Evolutionary conservation across 352 stramenopile genomes (phyloP).

Genomic region (Phytophthora hybrid): DNA sequence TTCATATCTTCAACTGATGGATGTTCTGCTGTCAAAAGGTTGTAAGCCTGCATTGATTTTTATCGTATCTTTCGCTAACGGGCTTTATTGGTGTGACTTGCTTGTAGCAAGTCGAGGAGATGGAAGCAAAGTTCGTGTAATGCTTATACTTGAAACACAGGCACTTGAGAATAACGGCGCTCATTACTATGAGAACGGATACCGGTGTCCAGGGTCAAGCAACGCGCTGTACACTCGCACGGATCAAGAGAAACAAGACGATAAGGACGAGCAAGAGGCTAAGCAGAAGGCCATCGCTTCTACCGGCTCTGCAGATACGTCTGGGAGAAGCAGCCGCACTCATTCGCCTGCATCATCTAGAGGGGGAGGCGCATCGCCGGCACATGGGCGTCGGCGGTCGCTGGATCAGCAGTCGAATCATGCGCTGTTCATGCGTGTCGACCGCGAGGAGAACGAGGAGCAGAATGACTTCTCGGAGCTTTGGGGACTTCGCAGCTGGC

Average conservation of each 20-base stretch:
- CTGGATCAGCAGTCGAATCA: constrained; percentile 40
- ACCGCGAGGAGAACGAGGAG: constrained; percentile 68
- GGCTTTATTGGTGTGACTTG: constrained; percentile 14
- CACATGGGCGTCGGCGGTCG: constrained; percentile 37
- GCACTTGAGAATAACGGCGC: constrained; percentile 78
- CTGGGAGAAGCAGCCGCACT: constrained; percentile 34
- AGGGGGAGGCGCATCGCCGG: constrained; percentile 29
- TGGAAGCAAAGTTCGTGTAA: constrained; percentile 56
- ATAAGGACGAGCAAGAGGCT: constrained; percentile 33
- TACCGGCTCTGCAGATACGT: constrained; percentile 24
- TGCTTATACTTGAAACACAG: constrained; percentile 84
- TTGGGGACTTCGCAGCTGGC: constrained; percentile 82
- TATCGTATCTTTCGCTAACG: constrained; percentile 2
- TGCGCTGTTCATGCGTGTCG: constrained; percentile 62
- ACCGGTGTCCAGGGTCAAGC: constrained; percentile 73
- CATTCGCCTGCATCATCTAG: constrained; percentile 43
- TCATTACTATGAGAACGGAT: constrained; percentile 82
- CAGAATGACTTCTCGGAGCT: constrained; percentile 82
- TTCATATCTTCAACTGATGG: constrained; percentile 85
- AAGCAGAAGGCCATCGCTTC: constrained; percentile 32
- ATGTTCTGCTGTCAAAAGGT: constrained; percentile 75
- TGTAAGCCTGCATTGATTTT: constrained; percentile 40
- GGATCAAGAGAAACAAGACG: constrained; percentile 45
- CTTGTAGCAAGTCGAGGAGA: constrained; percentile 57
- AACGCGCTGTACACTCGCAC: constrained; percentile 47